Conservation (phyloP, 768 basidiomycete genomes). For the Rhodosporidiobolus odoratus region DNA sequence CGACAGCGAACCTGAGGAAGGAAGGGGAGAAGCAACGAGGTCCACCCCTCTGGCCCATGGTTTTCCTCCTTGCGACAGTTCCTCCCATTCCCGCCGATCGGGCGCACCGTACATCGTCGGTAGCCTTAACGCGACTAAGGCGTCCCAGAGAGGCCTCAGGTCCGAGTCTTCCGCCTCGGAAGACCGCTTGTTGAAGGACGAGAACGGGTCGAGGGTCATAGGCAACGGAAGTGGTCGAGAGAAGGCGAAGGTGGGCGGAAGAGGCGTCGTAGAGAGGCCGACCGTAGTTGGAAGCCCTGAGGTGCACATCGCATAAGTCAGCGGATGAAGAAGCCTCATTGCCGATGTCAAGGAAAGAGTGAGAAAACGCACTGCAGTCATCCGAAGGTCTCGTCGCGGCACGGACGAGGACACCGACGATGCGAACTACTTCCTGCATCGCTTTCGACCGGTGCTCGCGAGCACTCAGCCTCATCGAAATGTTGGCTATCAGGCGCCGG, state of each 20-base stretch:
- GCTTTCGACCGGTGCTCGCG: neutral
- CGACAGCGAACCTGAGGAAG: no score
- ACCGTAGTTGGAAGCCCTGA: neutral
- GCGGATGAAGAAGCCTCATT: neutral
- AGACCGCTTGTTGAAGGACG: neutral
- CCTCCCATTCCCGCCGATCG: conserved; percentile 25
- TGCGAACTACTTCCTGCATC: neutral
- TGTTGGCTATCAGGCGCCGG: conserved; percentile 6
- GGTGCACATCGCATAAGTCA: neutral
- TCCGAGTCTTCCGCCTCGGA: neutral
- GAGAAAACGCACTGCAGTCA: neutral
- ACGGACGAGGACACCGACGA: conserved; percentile 12
- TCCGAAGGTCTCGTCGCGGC: neutral
- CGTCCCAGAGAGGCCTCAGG: conserved; percentile 5
- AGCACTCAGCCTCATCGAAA: neutral
- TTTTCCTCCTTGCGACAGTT: neutral
- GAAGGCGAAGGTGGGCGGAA: neutral
- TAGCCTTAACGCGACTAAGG: neutral
- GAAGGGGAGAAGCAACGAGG: neutral
- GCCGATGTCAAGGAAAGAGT: neutral
- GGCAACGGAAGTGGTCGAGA: conserved; percentile 9
- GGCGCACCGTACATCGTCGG: conserved; percentile 27
- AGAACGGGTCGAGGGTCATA: conserved; percentile 24
- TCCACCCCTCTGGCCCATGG: neutral
- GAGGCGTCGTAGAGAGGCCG: neutral